Conservation (phyloP, 352 stramenopile species). For the Phytopythium cucurbitacearum region DNA sequence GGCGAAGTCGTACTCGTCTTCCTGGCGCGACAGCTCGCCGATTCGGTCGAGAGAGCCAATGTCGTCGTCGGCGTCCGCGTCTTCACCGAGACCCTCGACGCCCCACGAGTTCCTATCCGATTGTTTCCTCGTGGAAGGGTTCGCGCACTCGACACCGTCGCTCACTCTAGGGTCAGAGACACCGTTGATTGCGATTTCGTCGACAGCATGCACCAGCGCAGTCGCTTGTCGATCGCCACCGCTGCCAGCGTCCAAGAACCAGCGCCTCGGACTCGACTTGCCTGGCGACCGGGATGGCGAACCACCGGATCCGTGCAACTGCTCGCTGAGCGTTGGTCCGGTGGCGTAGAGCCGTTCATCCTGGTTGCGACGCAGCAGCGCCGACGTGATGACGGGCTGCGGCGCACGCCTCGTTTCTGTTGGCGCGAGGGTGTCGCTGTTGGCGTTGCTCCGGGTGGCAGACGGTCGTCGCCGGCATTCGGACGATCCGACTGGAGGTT, state of each 20-base stretch:
- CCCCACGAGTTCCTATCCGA: too few relatives aligned
- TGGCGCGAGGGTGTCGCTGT: neutral
- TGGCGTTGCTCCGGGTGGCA: conserved; percentile 1
- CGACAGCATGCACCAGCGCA: neutral
- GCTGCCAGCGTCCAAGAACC: neutral
- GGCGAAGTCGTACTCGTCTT: conserved; percentile 83
- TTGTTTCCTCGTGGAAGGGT: too few relatives aligned
- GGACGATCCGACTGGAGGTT: neutral
- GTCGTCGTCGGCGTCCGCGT: neutral
- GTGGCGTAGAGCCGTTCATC: neutral
- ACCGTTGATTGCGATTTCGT: too few relatives aligned
- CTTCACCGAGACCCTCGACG: neutral
- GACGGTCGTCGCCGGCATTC: conserved; percentile 5
- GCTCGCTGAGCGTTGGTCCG: neutral
- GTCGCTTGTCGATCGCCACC: neutral
- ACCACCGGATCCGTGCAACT: conserved; percentile 1
- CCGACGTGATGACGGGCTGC: conserved; percentile 1
- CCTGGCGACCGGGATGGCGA: conserved; percentile 1
- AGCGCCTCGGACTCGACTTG: conserved; percentile 2
- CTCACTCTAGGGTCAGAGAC: too few relatives aligned
- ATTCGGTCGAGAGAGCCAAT: conserved; percentile 23
- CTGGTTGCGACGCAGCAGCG: neutral
- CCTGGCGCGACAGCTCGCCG: conserved; percentile 57
- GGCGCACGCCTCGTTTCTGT: neutral
- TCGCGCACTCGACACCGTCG: too few relatives aligned